Evolutionary conservation across 495 filamentous ascomycete genomes (phyloP).

Genomic region (Penicillium ochrochloron): DNA sequence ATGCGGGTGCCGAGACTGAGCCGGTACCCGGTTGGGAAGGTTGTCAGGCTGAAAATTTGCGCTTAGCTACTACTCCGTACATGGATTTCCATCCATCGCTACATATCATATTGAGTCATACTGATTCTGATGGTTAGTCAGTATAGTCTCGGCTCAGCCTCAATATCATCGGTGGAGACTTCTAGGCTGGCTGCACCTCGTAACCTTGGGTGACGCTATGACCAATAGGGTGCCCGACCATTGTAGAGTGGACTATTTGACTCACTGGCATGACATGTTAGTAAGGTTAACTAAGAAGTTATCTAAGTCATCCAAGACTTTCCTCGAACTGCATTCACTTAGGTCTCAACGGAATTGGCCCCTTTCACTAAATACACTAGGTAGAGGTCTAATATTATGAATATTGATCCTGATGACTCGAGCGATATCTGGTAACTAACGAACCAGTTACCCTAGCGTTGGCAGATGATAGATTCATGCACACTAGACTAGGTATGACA

Average conservation of each 20-base stretch:
- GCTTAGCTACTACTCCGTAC: background rate
- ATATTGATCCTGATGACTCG: background rate
- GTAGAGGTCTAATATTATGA: too few species aligned
- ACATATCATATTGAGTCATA: background rate
- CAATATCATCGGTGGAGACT: background rate
- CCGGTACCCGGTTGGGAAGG: background rate
- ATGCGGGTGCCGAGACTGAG: background rate
- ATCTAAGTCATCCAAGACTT: too few species aligned
- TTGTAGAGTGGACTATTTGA: background rate
- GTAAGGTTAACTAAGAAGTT: too few species aligned
- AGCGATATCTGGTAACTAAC: background rate
- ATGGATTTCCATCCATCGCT: too few species aligned
- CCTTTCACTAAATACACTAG: too few species aligned
- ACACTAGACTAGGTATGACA: background rate
- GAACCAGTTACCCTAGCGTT: too few species aligned
- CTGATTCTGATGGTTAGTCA: background rate
- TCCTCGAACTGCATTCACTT: background rate
- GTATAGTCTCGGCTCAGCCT: background rate
- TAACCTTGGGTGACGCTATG: background rate
- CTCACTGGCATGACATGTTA: constrained; percentile 1
- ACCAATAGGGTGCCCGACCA: constrained; percentile 5
- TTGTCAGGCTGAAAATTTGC: background rate
- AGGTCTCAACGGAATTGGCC: too few species aligned
- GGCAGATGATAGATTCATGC: too few species aligned
- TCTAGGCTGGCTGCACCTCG: background rate